A percentile compares a stretch with the other conserved stretches of the same genome.
Conservation (phyloP, 139 green algal genomes). For the Tetradesmus lagerheimii region DNA sequence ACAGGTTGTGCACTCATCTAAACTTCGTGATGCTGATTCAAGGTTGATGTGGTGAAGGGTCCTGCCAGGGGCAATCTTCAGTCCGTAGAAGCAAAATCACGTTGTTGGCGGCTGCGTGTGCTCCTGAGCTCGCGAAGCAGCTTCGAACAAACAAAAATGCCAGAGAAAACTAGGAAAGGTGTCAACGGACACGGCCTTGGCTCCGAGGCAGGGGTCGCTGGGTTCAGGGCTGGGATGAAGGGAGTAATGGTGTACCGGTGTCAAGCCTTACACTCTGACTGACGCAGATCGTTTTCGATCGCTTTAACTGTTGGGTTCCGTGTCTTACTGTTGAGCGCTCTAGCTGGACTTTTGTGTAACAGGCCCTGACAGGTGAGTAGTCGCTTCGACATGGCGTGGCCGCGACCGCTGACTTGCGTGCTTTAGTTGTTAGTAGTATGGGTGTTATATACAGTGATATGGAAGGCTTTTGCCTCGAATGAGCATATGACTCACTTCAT, state of each 20-base stretch:
- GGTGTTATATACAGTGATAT: neutral
- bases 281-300: no score
- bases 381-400: no score
- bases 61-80: neutral
- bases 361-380: neutral
- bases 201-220: neutral
- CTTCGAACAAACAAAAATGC: neutral
- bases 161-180: neutral
- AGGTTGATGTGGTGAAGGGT: neutral
- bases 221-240: neutral
- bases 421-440: neutral
- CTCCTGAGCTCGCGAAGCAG: neutral
- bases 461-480: neutral
- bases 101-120: slow-evolving; percentile 1
- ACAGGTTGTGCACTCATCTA: neutral
- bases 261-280: neutral
- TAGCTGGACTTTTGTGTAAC: neutral
- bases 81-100: neutral
- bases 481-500: neutral
- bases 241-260: neutral
- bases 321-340: neutral
- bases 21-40: neutral
- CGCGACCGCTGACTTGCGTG: neutral
- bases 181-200: neutral
- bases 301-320: no score